Base-by-base conservation (phyloP, 441 rosid genomes). In the Gossypium trilobum region DNA sequence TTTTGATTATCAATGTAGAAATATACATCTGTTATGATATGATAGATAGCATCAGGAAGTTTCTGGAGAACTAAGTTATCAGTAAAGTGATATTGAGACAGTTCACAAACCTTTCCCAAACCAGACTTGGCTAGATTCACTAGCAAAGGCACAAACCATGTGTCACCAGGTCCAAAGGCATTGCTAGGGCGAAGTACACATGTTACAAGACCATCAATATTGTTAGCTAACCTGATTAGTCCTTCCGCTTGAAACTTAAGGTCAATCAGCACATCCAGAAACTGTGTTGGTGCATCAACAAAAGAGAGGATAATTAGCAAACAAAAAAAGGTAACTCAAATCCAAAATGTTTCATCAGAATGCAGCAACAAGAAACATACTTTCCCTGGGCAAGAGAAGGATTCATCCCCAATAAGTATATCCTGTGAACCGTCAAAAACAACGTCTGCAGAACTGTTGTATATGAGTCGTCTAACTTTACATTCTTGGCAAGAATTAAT, bases 171-270 rank as follows among this genome's bases (percentile, higher is more conserved):
- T 69, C 99, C 97, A 81, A 90, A 91, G 55, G 85, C 87, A 79
- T 82, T 92, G 82, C 97, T 87, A 73, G 99, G 89, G 52, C 99
- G 91, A 82, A 94, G 92, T 65, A 87, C 84, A 78, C 97, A 91
- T 20, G 99, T 94, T 81, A 91, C 83, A 60, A 92, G 91, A 71
- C 97, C 91, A 72, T 89, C 89, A 68, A 80, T 79, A 71, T 87
- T 79, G 65, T 94, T 91, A 72, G 99, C 95, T 81, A 76, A 83
- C 77, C 85, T 80, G 73, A 94, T 73, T 75, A 90, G 72, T 27
- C 83, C 90, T 81, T 94, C 99, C 19, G 99, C 96, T 82, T 94
- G 99, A 85, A 95, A 93, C 82, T 85, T 94, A 56, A 94, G 88
- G 80, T 91, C 99, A 81, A 74, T 86, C 83, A 87, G 55, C 80